These are phyloP conservation scores for Diaporthe ilicicola DNA, from an alignment of 2,329 filamentous ascomycete species.

Conservation along the genomic window DNA sequence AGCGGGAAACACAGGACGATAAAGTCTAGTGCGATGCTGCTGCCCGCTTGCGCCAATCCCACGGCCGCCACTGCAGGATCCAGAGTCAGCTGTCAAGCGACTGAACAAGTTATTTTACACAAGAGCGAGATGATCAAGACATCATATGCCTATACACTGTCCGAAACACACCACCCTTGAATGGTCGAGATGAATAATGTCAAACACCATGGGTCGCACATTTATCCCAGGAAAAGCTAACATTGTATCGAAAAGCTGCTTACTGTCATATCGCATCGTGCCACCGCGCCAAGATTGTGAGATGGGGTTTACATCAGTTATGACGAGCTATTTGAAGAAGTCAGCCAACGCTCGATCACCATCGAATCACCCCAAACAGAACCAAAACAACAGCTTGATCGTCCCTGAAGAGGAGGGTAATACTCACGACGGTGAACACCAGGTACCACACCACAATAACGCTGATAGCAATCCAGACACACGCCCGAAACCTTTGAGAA, in stretches of 20 bases:
- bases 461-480: neutral
- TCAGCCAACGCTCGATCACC: neutral
- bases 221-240: too few species aligned
- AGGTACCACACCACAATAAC: neutral
- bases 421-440: neutral
- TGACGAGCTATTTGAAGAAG: neutral
- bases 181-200: too few species aligned
- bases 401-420: too few species aligned
- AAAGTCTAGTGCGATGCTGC: neutral
- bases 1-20: slow-evolving; percentile 15
- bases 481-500: neutral
- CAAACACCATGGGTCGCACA: neutral
- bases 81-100: too few species aligned
- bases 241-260: too few species aligned
- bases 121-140: too few species aligned
- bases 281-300: neutral
- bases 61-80: neutral
- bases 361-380: fast-evolving
- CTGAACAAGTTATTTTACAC: too few species aligned
- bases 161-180: too few species aligned
- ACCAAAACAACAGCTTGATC: neutral
- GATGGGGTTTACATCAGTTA: neutral
- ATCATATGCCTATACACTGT: too few species aligned
- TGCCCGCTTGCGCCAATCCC: neutral
- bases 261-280: neutral